phyloP scores from a whole-genome alignment of 306 rosid genomes.

The Begonia masoniana region DNA sequence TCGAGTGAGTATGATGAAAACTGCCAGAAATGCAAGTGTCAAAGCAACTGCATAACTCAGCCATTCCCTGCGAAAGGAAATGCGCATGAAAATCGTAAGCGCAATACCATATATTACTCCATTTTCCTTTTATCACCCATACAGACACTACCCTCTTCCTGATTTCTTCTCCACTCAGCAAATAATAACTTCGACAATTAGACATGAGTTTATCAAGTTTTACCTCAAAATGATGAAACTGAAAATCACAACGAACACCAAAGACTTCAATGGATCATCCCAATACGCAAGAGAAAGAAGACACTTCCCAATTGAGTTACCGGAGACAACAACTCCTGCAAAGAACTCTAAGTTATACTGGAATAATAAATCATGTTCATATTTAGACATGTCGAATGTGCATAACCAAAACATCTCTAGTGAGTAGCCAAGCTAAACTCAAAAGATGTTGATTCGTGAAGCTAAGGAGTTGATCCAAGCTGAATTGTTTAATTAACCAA shows the following conservation, averaged over 20 bases:
- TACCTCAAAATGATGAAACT: constrained; percentile 80
- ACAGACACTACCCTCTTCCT: background rate
- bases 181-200: background rate
- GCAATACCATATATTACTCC: background rate
- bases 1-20: constrained; percentile 58
- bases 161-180: background rate
- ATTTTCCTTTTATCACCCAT: background rate
- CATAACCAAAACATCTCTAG: too few relatives aligned
- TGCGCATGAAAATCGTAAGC: constrained; percentile 6
- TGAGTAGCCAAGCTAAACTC: too few relatives aligned
- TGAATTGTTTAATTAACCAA: too few relatives aligned
- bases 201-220: constrained; percentile 7
- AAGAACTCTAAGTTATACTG: too few relatives aligned
- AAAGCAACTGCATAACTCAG: constrained; percentile 47
- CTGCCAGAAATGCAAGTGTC: constrained; percentile 30
- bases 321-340: constrained; percentile 86
- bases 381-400: too few relatives aligned
- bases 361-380: too few relatives aligned
- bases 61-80: constrained; percentile 58
- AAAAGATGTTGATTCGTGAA: too few relatives aligned
- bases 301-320: constrained; percentile 43
- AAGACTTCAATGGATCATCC: constrained; percentile 85
- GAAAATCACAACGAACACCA: constrained; percentile 47
- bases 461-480: too few relatives aligned
- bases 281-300: constrained; percentile 64